Conservation (phyloP, 768 basidiomycete genomes). For the Leucosporidium yakuticum region DNA sequence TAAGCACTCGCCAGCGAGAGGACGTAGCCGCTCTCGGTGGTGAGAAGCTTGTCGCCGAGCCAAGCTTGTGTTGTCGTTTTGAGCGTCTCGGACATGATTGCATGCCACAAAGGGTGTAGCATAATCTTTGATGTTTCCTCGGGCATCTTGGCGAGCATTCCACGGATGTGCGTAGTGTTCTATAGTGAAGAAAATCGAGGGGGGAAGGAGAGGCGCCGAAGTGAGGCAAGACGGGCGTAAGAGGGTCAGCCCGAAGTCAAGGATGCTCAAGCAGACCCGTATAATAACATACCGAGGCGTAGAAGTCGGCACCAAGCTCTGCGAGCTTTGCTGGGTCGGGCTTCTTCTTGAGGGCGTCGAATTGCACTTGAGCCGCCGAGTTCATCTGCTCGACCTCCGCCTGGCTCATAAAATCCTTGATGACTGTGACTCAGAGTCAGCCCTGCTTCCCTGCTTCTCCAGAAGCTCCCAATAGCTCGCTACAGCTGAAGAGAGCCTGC, state of each 20-base stretch:
- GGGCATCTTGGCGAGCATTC: slow-evolving; percentile 1
- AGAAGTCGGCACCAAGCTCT: not conserved
- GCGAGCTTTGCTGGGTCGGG: not conserved
- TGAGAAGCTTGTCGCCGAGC: not conserved
- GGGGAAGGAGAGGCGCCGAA: not conserved
- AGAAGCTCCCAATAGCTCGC: not conserved
- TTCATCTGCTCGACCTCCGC: slow-evolving; percentile 5
- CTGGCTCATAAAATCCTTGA: not conserved
- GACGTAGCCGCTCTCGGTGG: not conserved
- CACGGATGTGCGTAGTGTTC: slow-evolving; percentile 3
- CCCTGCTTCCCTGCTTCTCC: no score
- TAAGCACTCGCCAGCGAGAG: not conserved
- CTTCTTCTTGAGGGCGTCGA: not conserved
- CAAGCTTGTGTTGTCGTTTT: not conserved
- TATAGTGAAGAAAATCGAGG: no score
- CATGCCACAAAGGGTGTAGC: not conserved
- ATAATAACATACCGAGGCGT: not conserved
- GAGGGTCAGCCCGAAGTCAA: not conserved
- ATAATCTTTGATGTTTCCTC: not conserved
- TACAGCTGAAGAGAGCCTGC: no score
- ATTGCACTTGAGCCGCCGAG: not conserved
- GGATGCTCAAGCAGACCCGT: not conserved
- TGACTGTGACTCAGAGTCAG: not conserved
- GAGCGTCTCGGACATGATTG: not conserved
- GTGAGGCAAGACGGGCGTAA: not conserved